A percentile compares a stretch with the other conserved stretches of the same genome.
Evolutionary conservation across 2,329 filamentous ascomycete genomes (phyloP).

Genomic region (Xylariaceae sp.): DNA sequence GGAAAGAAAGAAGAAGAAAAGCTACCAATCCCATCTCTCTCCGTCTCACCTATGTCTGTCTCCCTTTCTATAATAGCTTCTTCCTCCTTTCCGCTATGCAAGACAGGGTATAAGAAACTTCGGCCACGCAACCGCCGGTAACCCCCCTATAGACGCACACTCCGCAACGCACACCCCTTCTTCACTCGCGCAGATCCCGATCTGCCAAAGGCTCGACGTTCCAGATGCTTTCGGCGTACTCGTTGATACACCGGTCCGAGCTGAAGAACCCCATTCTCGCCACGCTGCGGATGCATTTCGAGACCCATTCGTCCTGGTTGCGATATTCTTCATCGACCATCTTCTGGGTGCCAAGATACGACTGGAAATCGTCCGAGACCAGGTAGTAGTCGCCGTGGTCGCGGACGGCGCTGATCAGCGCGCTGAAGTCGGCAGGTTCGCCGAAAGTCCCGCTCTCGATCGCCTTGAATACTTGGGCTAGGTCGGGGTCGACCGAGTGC

Average conservation of each 20-base stretch:
- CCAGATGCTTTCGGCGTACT: slow-evolving; percentile 98
- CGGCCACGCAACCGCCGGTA: not conserved
- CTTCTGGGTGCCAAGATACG: slow-evolving; percentile 87
- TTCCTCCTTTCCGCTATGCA: slow-evolving; percentile 7
- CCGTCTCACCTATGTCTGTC: too few relatives aligned
- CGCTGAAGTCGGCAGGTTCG: slow-evolving; percentile 75
- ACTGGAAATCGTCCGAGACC: slow-evolving; percentile 95
- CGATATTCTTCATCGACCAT: slow-evolving; percentile 91
- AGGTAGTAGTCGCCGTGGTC: slow-evolving; percentile 98
- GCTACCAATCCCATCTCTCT: not conserved
- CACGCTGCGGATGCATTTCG: slow-evolving; percentile 86
- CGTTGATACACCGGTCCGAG: slow-evolving; percentile 91
- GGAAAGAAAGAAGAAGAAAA: not conserved
- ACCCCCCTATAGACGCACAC: not conserved
- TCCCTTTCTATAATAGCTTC: not conserved
- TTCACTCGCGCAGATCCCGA: not conserved
- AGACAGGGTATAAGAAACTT: too few relatives aligned
- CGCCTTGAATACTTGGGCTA: slow-evolving; percentile 79
- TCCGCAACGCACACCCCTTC: not conserved
- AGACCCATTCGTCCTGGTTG: slow-evolving; percentile 90
- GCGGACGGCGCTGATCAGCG: slow-evolving; percentile 80
- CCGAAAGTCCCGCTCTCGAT: slow-evolving; percentile 85
- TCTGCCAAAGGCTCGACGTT: slow-evolving; percentile 79
- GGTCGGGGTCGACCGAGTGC: slow-evolving; percentile 75
- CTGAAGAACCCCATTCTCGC: slow-evolving; percentile 97